Evolutionary conservation across 2,329 filamentous ascomycete genomes (phyloP).

Genomic region (Fusarium domesticum): DNA sequence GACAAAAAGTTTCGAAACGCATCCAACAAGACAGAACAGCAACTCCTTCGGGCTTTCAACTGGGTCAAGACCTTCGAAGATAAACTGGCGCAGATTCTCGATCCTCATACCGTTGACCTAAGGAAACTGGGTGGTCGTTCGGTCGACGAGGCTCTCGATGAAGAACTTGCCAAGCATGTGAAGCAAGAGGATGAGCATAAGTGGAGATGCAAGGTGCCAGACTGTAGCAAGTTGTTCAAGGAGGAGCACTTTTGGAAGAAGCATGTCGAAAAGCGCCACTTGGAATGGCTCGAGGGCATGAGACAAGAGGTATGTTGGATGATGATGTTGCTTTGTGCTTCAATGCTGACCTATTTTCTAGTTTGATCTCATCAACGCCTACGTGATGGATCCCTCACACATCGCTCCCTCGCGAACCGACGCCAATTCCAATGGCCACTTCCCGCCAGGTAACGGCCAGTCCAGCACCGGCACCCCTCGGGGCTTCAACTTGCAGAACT

Average conservation of each 20-base stretch:
- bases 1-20: constrained; percentile 72
- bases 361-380: constrained; percentile 89
- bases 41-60: constrained; percentile 91
- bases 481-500: constrained; percentile 82
- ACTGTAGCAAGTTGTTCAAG: constrained; percentile 96
- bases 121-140: constrained; percentile 88
- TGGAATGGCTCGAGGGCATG: constrained; percentile 78
- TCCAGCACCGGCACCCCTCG: constrained; percentile 80
- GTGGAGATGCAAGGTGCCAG: constrained; percentile 92
- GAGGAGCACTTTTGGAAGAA: constrained; percentile 97
- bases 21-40: constrained; percentile 78
- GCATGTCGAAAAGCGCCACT: constrained; percentile 93
- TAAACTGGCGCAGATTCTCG: constrained; percentile 87
- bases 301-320: constrained; percentile 71
- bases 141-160: constrained; percentile 79
- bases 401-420: constrained; percentile 92
- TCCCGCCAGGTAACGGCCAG: constrained; percentile 76
- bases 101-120: constrained; percentile 83
- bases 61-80: constrained; percentile 99
- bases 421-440: constrained; percentile 93
- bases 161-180: constrained; percentile 81
- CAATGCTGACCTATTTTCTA: constrained; percentile 36
- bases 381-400: constrained; percentile 90
- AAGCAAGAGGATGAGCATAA: constrained; percentile 98
- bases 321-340: not conserved